Conservation (phyloP, 2,329 filamentous ascomycete genomes). For the Alternaria sp. region DNA sequence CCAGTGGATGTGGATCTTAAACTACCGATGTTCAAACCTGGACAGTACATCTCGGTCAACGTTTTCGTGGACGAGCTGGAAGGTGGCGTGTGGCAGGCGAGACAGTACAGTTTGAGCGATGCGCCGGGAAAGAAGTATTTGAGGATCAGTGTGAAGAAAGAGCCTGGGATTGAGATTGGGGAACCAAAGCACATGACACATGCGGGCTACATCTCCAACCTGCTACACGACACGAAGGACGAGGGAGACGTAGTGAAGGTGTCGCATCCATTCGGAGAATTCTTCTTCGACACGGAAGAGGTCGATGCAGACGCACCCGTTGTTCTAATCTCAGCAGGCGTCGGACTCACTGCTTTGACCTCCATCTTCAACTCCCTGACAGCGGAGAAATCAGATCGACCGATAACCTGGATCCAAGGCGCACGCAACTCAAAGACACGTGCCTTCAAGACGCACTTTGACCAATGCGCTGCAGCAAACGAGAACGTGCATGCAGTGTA, state of each 20-base stretch:
- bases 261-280: conserved; percentile 68
- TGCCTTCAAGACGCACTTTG: conserved; percentile 63
- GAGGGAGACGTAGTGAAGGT: conserved; percentile 69
- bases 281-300: conserved; percentile 63
- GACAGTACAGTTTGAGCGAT: conserved; percentile 77
- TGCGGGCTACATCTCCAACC: conserved; percentile 72
- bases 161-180: conserved; percentile 60
- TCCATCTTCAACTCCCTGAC: conserved; percentile 67
- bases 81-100: conserved; percentile 65
- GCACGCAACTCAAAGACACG: conserved; percentile 59
- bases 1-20: conserved; percentile 65
- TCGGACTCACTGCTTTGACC: conserved; percentile 71
- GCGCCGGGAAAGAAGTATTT: conserved; percentile 67
- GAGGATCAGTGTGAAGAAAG: conserved; percentile 74
- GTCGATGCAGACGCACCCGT: conserved; percentile 57
- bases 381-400: conserved; percentile 46
- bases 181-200: conserved; percentile 58
- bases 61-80: conserved; percentile 59
- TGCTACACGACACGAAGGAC: conserved; percentile 67
- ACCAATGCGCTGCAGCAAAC: conserved; percentile 52
- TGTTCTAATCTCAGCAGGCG: conserved; percentile 71
- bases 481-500: conserved; percentile 60
- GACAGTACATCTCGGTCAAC: conserved; percentile 74
- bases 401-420: conserved; percentile 69
- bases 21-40: conserved; percentile 70